Percentiles rank a stretch among this genome's conserved stretches.
These are phyloP conservation scores for Colletotrichum tamarilloi DNA, from an alignment of 2,329 filamentous ascomycete species.

Conservation along the genomic window DNA sequence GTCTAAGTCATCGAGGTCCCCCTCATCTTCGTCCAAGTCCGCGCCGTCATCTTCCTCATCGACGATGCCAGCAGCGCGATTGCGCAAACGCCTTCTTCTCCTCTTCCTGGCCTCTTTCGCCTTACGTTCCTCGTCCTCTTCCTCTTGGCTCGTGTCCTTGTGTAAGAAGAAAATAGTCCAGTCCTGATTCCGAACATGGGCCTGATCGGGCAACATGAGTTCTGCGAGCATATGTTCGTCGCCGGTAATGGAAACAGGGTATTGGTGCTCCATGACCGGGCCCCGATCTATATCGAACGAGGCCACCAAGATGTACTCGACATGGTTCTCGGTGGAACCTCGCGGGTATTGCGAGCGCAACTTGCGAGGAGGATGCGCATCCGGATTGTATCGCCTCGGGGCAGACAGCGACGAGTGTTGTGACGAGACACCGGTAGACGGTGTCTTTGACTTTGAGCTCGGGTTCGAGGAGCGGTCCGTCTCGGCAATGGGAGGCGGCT, in stretches of 20 bases:
- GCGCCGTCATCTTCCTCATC: slow-evolving; percentile 62
- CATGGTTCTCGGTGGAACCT: slow-evolving; percentile 86
- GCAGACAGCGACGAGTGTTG: slow-evolving; percentile 71
- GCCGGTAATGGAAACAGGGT: slow-evolving; percentile 91
- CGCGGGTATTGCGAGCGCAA: slow-evolving; percentile 81
- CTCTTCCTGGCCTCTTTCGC: slow-evolving; percentile 65
- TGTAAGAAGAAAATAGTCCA: slow-evolving; percentile 99
- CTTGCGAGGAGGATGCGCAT: slow-evolving; percentile 63
- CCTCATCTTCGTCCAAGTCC: slow-evolving; percentile 55
- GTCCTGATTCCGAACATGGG: slow-evolving; percentile 93
- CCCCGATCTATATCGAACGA: slow-evolving; percentile 97
- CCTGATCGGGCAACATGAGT: slow-evolving; percentile 97
- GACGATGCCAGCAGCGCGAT: slow-evolving; percentile 60
- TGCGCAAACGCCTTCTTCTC: slow-evolving; percentile 62
- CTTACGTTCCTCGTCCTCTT: slow-evolving; percentile 78
- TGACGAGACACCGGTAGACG: slow-evolving; percentile 67
- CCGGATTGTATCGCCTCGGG: slow-evolving; percentile 61
- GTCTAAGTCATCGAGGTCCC: slow-evolving; percentile 54
- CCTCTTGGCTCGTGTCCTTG: slow-evolving; percentile 88
- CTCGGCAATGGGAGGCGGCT: slow-evolving; percentile 59
- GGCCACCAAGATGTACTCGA: slow-evolving; percentile 97
- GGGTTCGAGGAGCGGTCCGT: slow-evolving; percentile 68
- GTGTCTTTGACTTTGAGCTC: slow-evolving; percentile 69
- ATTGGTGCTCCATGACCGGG: slow-evolving; percentile 98
- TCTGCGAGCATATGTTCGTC: slow-evolving; percentile 99